phyloP scores from a whole-genome alignment of 1,139 yeast genomes.

The Lodderomyces elongisporus region DNA sequence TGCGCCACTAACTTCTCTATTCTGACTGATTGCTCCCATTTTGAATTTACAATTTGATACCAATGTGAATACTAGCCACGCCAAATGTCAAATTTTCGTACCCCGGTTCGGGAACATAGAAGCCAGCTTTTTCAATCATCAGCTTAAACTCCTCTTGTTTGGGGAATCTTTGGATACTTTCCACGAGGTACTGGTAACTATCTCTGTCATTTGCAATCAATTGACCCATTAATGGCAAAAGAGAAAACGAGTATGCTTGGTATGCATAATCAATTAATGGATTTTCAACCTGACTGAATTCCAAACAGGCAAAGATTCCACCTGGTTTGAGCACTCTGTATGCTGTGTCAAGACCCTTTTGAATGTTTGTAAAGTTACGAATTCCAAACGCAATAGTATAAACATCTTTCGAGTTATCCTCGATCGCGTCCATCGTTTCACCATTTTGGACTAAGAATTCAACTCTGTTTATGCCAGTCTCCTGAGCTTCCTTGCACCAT shows the following conservation, averaged over 20 bases:
- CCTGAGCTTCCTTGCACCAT: conserved; percentile 36
- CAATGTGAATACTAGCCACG: conserved; percentile 92
- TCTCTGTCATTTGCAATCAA: conserved; percentile 92
- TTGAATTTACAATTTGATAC: conserved; percentile 61
- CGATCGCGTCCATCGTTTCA: conserved; percentile 77
- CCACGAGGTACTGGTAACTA: conserved; percentile 92
- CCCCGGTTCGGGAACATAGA: conserved; percentile 79
- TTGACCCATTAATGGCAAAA: conserved; percentile 93
- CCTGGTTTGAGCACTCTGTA: conserved; percentile 91
- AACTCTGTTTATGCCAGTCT: conserved; percentile 49
- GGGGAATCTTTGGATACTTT: conserved; percentile 88
- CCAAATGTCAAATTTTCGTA: conserved; percentile 96
- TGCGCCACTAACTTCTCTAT: too few relatives aligned
- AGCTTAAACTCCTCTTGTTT: conserved; percentile 82
- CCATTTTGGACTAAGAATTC: conserved; percentile 88
- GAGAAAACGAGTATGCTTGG: conserved; percentile 82
- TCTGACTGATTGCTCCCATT: too few relatives aligned
- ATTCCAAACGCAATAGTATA: conserved; percentile 97
- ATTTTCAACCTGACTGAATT: conserved; percentile 87
- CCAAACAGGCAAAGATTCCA: conserved; percentile 95
- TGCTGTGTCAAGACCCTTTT: conserved; percentile 89
- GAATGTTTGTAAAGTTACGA: conserved; percentile 91
- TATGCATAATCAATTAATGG: conserved; percentile 69
- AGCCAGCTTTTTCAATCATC: conserved; percentile 95
- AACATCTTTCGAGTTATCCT: conserved; percentile 84